phyloP scores from a whole-genome alignment of 139 green algal species.

The Coccomyxa sp. region DNA sequence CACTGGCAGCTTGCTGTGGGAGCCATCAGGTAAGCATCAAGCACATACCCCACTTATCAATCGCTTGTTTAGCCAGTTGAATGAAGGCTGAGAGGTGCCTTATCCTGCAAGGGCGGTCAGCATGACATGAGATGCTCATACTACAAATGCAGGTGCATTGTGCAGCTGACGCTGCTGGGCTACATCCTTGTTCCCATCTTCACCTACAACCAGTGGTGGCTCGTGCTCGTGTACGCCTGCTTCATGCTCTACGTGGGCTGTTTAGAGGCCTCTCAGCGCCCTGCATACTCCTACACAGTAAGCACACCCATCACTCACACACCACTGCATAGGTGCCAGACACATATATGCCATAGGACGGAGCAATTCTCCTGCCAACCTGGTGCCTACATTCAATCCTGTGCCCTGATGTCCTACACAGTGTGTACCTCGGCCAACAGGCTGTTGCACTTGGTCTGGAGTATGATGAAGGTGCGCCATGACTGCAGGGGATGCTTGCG shows the following conservation, averaged over 20 bases:
- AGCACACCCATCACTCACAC: neutral
- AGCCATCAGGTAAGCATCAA: slow-evolving; percentile 24
- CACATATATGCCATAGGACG: too few relatives aligned
- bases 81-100: too few relatives aligned
- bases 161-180: slow-evolving; percentile 66
- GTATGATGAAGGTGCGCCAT: too few relatives aligned
- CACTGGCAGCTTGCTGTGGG: slow-evolving; percentile 47
- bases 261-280: slow-evolving; percentile 57
- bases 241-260: slow-evolving; percentile 74
- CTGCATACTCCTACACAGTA: slow-evolving; percentile 49
- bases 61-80: too few relatives aligned
- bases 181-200: slow-evolving; percentile 81
- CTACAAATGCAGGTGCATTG: slow-evolving; percentile 35
- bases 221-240: slow-evolving; percentile 50
- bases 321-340: neutral
- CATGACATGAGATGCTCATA: neutral
- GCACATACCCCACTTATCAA: too few relatives aligned
- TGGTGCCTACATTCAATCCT: neutral
- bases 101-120: neutral
- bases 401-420: slow-evolving; percentile 3
- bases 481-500: slow-evolving; percentile 45
- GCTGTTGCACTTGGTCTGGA: too few relatives aligned
- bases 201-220: slow-evolving; percentile 31
- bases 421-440: too few relatives aligned
- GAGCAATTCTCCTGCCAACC: too few relatives aligned